phyloP scores from a whole-genome alignment of 1,139 yeast species.

The Waltiozyma sp. region DNA sequence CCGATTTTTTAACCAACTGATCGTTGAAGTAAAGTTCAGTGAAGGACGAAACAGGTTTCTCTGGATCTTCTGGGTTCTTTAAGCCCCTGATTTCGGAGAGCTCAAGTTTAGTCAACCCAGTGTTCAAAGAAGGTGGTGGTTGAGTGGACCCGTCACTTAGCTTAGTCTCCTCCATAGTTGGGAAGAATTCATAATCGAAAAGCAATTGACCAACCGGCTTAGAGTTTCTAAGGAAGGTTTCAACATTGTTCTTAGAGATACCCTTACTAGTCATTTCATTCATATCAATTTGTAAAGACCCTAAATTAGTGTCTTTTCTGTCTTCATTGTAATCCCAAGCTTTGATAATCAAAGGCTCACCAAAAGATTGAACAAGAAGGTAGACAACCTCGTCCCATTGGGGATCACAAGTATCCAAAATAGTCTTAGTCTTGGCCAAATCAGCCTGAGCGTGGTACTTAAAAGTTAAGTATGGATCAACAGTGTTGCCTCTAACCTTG shows the following conservation, averaged over 20 bases:
- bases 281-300: slow-evolving; percentile 66
- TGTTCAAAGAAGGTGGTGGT: slow-evolving; percentile 86
- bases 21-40: slow-evolving; percentile 63
- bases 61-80: slow-evolving; percentile 27
- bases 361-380: slow-evolving; percentile 59
- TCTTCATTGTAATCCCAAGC: slow-evolving; percentile 66
- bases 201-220: slow-evolving; percentile 67
- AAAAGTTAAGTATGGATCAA: slow-evolving; percentile 82
- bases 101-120: slow-evolving; percentile 68
- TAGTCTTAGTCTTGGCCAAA: slow-evolving; percentile 56
- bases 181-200: slow-evolving; percentile 67
- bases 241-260: slow-evolving; percentile 38
- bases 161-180: slow-evolving; percentile 64
- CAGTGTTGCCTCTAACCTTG: slow-evolving; percentile 55
- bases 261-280: slow-evolving; percentile 50
- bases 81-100: slow-evolving; percentile 16
- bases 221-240: slow-evolving; percentile 64
- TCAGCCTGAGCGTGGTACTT: slow-evolving; percentile 47
- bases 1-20: slow-evolving; percentile 45
- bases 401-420: slow-evolving; percentile 57
- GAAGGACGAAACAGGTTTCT: slow-evolving; percentile 45
- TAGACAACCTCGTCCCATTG: slow-evolving; percentile 74
- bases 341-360: slow-evolving; percentile 69
- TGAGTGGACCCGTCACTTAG: slow-evolving; percentile 77
- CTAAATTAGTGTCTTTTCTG: slow-evolving; percentile 73